A percentile compares a stretch with the other conserved stretches of the same genome.
Conservation (phyloP, 441 rosid species). For the Erodium texanum region DNA sequence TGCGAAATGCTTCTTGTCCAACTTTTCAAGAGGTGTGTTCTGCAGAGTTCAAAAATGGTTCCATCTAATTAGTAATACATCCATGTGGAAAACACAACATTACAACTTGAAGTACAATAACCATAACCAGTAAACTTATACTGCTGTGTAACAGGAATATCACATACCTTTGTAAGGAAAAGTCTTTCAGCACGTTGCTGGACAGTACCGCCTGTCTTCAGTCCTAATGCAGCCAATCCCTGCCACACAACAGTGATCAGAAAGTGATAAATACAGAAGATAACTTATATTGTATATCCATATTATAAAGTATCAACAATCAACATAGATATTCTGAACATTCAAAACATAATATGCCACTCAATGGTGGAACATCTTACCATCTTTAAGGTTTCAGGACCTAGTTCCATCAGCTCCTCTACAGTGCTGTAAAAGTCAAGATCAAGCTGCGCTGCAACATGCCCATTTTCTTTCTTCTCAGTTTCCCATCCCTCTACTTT, state of each 20-base stretch:
- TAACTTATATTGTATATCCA: not conserved
- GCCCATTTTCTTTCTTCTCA: conserved; percentile 49
- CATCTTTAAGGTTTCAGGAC: conserved; percentile 87
- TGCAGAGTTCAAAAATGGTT: conserved; percentile 25
- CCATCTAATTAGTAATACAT: not conserved
- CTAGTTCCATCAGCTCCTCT: conserved; percentile 83
- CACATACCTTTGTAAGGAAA: conserved; percentile 72
- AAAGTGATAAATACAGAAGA: not conserved
- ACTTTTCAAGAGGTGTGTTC: conserved; percentile 67
- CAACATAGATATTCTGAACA: not conserved
- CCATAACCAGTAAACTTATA: not conserved
- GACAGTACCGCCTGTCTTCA: conserved; percentile 86
- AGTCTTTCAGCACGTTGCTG: conserved; percentile 97
- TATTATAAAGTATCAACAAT: not conserved
- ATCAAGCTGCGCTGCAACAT: conserved; percentile 44
- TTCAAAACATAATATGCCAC: not conserved
- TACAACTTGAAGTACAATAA: not conserved
- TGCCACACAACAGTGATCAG: conserved; percentile 21
- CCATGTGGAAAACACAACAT: not conserved
- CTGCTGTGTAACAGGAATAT: not conserved
- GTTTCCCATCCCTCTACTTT: conserved; percentile 59
- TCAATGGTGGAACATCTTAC: conserved; percentile 26
- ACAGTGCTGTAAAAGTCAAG: conserved; percentile 84
- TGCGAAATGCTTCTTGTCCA: conserved; percentile 89
- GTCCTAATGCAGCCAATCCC: conserved; percentile 85